These are phyloP conservation scores for Aspergillus sp. DNA, from an alignment of 2,329 filamentous ascomycete species.

Conservation along the genomic window DNA sequence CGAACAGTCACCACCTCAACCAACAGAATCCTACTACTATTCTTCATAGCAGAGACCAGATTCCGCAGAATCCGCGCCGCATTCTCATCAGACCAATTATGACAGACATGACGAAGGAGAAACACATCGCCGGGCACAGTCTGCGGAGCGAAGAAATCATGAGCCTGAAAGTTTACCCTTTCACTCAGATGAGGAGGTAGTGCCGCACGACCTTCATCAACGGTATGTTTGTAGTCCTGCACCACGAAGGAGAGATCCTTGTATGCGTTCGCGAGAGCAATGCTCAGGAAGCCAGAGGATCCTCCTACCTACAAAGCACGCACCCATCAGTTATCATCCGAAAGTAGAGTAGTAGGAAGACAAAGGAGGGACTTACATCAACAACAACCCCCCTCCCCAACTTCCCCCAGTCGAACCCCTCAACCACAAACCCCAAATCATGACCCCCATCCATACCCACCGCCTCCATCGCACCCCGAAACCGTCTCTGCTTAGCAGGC, in stretches of 20 bases:
- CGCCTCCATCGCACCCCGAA: conserved; percentile 5
- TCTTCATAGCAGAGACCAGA: conserved; percentile 11
- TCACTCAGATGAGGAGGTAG: not conserved
- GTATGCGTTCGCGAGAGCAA: conserved; percentile 6
- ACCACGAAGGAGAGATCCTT: conserved; percentile 9
- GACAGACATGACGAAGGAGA: conserved; percentile 15
- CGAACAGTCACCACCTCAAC: not conserved
- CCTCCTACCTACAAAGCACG: conserved; percentile 10
- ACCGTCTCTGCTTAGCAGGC: conserved; percentile 1
- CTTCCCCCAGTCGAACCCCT: conserved; percentile 11
- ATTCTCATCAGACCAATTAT: conserved; percentile 15
- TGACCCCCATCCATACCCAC: not conserved
- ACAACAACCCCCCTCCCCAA: conserved; percentile 10
- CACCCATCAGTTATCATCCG: too few relatives aligned
- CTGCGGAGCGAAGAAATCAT: conserved; percentile 8
- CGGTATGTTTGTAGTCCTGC: conserved; percentile 13
- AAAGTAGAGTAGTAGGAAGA: not conserved
- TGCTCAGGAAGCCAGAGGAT: conserved; percentile 7
- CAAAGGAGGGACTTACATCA: conserved; percentile 5
- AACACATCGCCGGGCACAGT: conserved; percentile 11
- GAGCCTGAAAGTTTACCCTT: conserved; percentile 1
- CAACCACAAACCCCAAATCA: conserved; percentile 1
- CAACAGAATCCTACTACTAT: not conserved
- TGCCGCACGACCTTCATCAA: not conserved
- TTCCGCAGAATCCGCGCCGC: conserved; percentile 8